Base-by-base conservation (phyloP, 1,284 basidiomycete species). In the Cutaneotrichosporon sp. region DNA sequence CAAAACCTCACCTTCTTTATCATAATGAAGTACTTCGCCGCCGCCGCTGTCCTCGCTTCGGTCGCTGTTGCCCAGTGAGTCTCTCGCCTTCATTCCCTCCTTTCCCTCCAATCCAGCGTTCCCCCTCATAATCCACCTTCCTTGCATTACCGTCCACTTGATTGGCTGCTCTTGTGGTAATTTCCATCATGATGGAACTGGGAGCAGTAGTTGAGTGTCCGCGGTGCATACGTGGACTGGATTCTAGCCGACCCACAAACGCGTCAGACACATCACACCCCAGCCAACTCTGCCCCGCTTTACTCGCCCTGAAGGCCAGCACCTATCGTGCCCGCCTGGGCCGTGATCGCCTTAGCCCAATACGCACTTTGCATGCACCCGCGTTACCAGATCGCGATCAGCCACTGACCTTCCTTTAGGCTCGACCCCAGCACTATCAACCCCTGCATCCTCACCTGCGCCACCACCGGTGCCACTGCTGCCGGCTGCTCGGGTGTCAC, bases 1-100 rank as follows among this genome's bases (percentile, higher is more conserved):
- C 49, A 21, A 50, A 30, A 46, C 14, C 42, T 18, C 53, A 31
- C 32, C 32, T 32, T 55, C 52, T 26, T 47, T 51, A 26, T 46
- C 36, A 47, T 55, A 60, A 64, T 64, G 63, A 64, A 64, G 63
- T 56, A 22, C 49, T 49, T 52, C 59, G 46, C 40, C 49, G 55
- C 53, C 38, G 58, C 47, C 53, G 55, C 53, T 49, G 53, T 47
- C 38, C 58, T 57, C 59, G 53, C 53, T 26, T 18, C 58, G 32
- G 58, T 56, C 55, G 63, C 56, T 30, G 42, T 49, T 38, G 63
- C 63, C 55, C 63, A 64, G 63, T 58, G 31, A 58, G 38, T 26
- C 30, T 38, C 31, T 11, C 26, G 30, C 26, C 51, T 31, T 8
- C 22, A 6, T 11, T 14, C 31, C 14, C 30, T 16, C 51, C 14